A percentile compares a stretch with the other conserved stretches of the same genome.
Conservation (phyloP, 2,329 filamentous ascomycete genomes). For the Harringtonia lauricola region DNA sequence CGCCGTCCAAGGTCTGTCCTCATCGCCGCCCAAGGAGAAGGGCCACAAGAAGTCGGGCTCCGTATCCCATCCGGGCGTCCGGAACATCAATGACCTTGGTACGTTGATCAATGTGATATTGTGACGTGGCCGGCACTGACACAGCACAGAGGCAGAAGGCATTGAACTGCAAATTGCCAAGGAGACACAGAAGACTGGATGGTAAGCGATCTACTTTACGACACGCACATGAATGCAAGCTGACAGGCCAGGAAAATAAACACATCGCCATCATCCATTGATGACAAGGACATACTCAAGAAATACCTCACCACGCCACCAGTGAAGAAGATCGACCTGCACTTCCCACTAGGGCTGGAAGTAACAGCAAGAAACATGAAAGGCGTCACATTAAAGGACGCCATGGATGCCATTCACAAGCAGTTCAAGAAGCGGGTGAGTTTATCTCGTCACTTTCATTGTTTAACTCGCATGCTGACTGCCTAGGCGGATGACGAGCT, state of each 20-base stretch:
- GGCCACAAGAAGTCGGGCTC: conserved; percentile 42
- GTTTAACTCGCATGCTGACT: not conserved
- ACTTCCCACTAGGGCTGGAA: conserved; percentile 79
- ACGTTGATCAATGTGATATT: conserved; percentile 29
- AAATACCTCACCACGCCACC: conserved; percentile 68
- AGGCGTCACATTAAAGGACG: conserved; percentile 95
- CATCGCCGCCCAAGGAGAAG: conserved; percentile 56
- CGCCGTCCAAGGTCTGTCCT: conserved; percentile 68
- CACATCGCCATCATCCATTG: conserved; percentile 64
- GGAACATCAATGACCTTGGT: conserved; percentile 82
- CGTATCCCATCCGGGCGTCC: conserved; percentile 53
- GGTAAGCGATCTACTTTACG: conserved; percentile 45
- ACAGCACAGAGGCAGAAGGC: conserved; percentile 54
- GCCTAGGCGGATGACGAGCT: conserved; percentile 80
- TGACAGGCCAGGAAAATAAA: conserved; percentile 71
- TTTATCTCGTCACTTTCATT: conserved; percentile 5
- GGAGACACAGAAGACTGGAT: conserved; percentile 81
- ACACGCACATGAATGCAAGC: not conserved
- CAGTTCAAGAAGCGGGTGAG: conserved; percentile 90
- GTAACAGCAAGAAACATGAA: conserved; percentile 85
- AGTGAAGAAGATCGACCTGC: conserved; percentile 88
- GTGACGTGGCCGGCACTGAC: not conserved
- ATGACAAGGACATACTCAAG: conserved; percentile 78
- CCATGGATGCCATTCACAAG: conserved; percentile 90
- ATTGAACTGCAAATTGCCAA: conserved; percentile 62